A percentile compares a stretch with the other conserved stretches of the same genome.
phyloP scores from a whole-genome alignment of 805 yeast species.

The Ogataea pini region DNA sequence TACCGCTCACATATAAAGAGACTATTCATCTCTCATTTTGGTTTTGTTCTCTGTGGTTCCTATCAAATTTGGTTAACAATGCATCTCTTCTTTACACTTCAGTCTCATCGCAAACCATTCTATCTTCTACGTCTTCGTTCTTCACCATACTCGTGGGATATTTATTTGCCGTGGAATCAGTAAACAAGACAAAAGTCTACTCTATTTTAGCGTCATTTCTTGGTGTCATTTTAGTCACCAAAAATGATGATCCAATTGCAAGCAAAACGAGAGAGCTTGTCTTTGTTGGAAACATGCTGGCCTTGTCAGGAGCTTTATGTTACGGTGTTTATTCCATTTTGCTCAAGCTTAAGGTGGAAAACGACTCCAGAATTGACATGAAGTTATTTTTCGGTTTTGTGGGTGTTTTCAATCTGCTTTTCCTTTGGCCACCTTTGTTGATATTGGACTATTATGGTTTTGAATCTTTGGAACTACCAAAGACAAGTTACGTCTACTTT shows the following conservation, averaged over 20 bases:
- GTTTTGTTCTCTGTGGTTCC: slow-evolving; percentile 86
- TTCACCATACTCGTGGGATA: slow-evolving; percentile 87
- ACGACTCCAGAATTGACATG: slow-evolving; percentile 78
- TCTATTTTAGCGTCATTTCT: slow-evolving; percentile 72
- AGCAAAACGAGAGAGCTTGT: slow-evolving; percentile 17
- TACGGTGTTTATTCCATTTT: slow-evolving; percentile 91
- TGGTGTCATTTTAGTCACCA: slow-evolving; percentile 81
- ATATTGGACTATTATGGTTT: slow-evolving; percentile 61
- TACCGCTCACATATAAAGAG: slow-evolving; percentile 48
- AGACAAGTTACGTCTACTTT: slow-evolving; percentile 46
- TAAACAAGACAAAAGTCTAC: slow-evolving; percentile 61
- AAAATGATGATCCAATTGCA: slow-evolving; percentile 54
- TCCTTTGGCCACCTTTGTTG: slow-evolving; percentile 81
- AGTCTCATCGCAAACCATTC: slow-evolving; percentile 91
- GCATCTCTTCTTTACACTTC: slow-evolving; percentile 85
- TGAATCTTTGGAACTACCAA: slow-evolving; percentile 76
- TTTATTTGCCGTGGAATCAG: slow-evolving; percentile 65
- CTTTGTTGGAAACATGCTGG: slow-evolving; percentile 74
- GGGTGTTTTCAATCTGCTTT: slow-evolving; percentile 74
- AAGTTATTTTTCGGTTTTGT: slow-evolving; percentile 93
- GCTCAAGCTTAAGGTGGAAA: slow-evolving; percentile 68
- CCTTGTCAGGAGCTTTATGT: slow-evolving; percentile 81
- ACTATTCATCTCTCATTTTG: slow-evolving; percentile 76
- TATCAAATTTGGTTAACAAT: slow-evolving; percentile 86
- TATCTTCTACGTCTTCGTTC: slow-evolving; percentile 89